A percentile compares a stretch with the other conserved stretches of the same genome.
Evolutionary conservation across 441 rosid species (phyloP).

Genomic region (Hura crepitans): DNA sequence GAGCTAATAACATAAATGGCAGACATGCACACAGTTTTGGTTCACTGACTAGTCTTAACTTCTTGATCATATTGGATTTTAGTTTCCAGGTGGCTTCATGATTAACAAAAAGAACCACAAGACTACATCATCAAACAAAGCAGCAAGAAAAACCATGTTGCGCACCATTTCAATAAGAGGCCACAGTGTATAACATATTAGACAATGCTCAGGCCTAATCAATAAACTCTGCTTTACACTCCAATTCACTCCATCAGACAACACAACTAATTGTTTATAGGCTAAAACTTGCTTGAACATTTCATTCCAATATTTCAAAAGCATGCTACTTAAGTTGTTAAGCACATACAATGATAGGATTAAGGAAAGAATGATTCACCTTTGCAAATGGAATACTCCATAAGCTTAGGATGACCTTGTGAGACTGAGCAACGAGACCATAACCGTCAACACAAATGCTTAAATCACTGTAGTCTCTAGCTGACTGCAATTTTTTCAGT

Average conservation of each 20-base stretch:
- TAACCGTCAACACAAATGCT: slow-evolving; percentile 53
- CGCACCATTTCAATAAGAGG: background rate
- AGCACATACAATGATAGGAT: slow-evolving; percentile 5
- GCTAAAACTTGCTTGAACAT: background rate
- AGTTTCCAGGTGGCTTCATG: background rate
- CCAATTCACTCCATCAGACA: background rate
- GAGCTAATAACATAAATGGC: background rate
- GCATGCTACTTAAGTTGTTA: slow-evolving; percentile 4
- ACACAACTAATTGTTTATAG: background rate
- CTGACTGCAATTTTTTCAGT: slow-evolving; percentile 45
- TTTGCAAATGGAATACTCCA: slow-evolving; percentile 93
- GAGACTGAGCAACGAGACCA: slow-evolving; percentile 59
- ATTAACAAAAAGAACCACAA: background rate
- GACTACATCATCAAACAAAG: background rate
- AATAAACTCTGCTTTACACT: background rate
- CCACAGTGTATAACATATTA: background rate
- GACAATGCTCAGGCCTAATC: background rate
- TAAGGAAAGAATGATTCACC: slow-evolving; percentile 42
- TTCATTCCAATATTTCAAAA: slow-evolving; percentile 4
- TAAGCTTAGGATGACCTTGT: slow-evolving; percentile 71
- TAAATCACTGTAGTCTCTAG: slow-evolving; percentile 58
- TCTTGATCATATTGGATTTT: background rate
- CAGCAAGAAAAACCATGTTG: background rate
- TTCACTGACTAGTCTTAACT: background rate
- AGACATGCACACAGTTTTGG: background rate